Base-by-base conservation (phyloP, 2,329 filamentous ascomycete species). In the Fusarium pseudocircinatum region DNA sequence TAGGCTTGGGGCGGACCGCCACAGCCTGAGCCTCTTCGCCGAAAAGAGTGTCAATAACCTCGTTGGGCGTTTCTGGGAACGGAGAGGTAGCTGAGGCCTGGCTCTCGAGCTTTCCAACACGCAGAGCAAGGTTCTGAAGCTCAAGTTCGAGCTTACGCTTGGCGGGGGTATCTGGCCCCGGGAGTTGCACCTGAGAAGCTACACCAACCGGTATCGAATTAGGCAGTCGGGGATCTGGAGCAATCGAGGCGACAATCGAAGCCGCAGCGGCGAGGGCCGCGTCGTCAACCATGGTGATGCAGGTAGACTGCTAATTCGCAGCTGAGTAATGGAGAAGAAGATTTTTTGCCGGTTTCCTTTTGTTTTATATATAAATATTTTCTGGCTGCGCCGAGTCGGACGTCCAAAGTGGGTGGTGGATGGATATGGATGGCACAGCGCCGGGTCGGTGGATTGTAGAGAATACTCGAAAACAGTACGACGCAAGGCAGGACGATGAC, bases 61-160 rank as follows among this genome's bases (percentile, higher is more conserved):
- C 94, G 81, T 92, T 95, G 53, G 95, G 94, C 15, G 94, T 96
- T 79, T 95, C 92, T 77, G 94, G 94, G 77, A 95, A 88, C 63
- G 87, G 85, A 73, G 87, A 87, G 66, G 88, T 82, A 65, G 88
- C 85, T 79, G 88, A 89, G 74, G 93, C 92, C 83, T 92, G 92
- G 76, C 90, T 90, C 85, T 98, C 95, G 76, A 98, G 90, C 74
- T 92, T 90, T 73, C 95, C 93, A 75, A 98, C 90, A 75, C 96
- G 89, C 70, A 91, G 85, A 67, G 92, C 89, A 72, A 98, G 89
- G 63, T 93, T 92, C 57, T 92, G 89, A 65, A 99, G 89, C 84
- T 98, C 96, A 68, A 88, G 87, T 84, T 98, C 95, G 69, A 98
- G 89, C 37, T 88, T 88, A 75, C 89, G 87, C 84, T 98, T 98